Percentiles rank a stretch among this genome's conserved stretches.
These are phyloP conservation scores for Leptosphaerulina australis DNA, from an alignment of 2,329 filamentous ascomycete genomes.

Conservation along the genomic window DNA sequence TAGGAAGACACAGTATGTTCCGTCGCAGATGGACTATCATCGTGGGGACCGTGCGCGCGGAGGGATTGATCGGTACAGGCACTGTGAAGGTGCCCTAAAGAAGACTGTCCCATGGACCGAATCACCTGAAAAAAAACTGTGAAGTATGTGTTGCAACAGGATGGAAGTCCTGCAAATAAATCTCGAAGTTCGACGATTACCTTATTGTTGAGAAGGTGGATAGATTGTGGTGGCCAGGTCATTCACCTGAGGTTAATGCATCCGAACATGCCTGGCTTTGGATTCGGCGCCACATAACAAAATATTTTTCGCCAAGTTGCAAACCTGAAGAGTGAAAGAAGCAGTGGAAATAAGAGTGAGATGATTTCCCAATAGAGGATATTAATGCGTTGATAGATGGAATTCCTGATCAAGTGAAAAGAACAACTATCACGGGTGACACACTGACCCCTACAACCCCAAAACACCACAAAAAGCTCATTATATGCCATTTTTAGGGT, in stretches of 20 bases:
- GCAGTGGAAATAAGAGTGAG: constrained; percentile 4
- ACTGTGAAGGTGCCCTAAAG: not conserved
- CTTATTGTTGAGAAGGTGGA: constrained; percentile 5
- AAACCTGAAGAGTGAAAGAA: constrained; percentile 1
- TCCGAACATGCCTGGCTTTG: constrained; percentile 17
- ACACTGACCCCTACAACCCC: no score
- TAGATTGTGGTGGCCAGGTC: constrained; percentile 11
- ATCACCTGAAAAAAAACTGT: not conserved
- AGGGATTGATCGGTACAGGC: not conserved
- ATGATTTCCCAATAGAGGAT: constrained; percentile 4
- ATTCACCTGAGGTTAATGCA: constrained; percentile 16
- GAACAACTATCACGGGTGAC: constrained; percentile 14
- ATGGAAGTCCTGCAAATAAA: constrained; percentile 15
- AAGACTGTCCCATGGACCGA: not conserved
- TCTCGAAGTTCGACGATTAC: constrained; percentile 9
- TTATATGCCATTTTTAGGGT: not conserved
- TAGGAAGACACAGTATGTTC: not conserved
- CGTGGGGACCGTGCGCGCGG: not conserved
- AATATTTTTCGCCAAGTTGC: constrained; percentile 6
- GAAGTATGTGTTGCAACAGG: constrained; percentile 4
- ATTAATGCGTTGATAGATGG: constrained; percentile 12
- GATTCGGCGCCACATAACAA: constrained; percentile 7
- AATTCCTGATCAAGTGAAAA: constrained; percentile 6
- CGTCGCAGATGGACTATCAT: not conserved
- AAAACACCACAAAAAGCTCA: no score